Percentiles rank a stretch among this genome's conserved stretches.
Evolutionary conservation across 768 basidiomycete genomes (phyloP).

Genomic region (Auriscalpium vulgare): DNA sequence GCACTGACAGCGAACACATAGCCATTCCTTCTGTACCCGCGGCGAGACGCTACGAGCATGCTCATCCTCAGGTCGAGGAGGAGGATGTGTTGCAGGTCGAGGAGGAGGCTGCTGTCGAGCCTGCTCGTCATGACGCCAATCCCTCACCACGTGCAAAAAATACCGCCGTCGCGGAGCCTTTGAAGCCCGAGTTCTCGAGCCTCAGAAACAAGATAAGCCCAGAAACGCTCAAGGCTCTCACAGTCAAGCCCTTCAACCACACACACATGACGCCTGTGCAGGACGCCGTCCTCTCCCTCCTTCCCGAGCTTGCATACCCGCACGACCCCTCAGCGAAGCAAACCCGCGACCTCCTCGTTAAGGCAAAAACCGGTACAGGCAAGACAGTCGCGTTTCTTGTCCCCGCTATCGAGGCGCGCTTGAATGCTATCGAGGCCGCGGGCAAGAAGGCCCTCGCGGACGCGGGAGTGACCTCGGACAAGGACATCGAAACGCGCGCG

Average conservation of each 20-base stretch:
- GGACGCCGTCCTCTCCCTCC: conserved; percentile 62
- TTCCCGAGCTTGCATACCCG: conserved; percentile 61
- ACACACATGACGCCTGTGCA: conserved; percentile 77
- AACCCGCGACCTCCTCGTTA: conserved; percentile 69
- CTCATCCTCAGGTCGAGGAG: conserved; percentile 5
- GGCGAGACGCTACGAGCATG: conserved; percentile 5
- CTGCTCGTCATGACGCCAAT: background rate
- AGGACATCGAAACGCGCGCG: conserved; percentile 23
- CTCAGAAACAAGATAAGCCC: conserved; percentile 26
- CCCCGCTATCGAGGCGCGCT: conserved; percentile 73
- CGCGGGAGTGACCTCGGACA: conserved; percentile 31
- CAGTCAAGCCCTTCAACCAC: conserved; percentile 55
- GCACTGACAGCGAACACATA: background rate
- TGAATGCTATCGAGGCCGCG: conserved; percentile 45
- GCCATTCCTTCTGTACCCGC: conserved; percentile 5
- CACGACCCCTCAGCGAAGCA: conserved; percentile 25
- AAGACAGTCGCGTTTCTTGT: conserved; percentile 87
- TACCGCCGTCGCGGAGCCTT: background rate
- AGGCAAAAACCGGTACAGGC: conserved; percentile 84
- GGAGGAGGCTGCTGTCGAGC: background rate
- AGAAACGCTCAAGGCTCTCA: conserved; percentile 49
- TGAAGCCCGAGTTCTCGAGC: conserved; percentile 20
- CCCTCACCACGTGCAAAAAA: background rate
- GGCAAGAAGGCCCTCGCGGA: conserved; percentile 34
- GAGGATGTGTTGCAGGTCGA: background rate